Conservation (phyloP, 164 flowering plant genomes). For the Berberis vulgaris region DNA sequence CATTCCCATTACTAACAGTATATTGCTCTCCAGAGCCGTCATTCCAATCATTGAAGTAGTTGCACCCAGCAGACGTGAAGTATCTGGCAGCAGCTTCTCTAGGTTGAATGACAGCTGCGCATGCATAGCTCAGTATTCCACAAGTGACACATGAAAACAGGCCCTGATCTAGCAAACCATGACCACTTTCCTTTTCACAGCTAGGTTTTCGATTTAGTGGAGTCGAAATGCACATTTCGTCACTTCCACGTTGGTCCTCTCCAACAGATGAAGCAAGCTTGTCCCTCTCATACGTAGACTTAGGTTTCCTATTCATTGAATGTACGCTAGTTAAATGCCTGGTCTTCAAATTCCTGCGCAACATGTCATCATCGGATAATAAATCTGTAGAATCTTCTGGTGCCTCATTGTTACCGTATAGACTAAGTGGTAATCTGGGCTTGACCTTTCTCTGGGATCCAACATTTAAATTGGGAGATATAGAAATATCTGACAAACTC, state of each 20-base stretch:
- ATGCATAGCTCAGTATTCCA: conserved; percentile 77
- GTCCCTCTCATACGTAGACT: conserved; percentile 23
- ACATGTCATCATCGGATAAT: conserved; percentile 21
- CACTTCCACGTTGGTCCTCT: conserved; percentile 16
- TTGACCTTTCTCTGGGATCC: conserved; percentile 41
- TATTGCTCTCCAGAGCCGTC: conserved; percentile 35
- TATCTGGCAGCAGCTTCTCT: conserved; percentile 60
- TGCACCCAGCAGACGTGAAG: conserved; percentile 71
- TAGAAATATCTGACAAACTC: conserved; percentile 42
- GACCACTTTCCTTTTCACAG: conserved; percentile 15
- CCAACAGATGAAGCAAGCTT: conserved; percentile 11
- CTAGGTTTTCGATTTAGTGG: conserved; percentile 15
- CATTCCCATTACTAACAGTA: conserved; percentile 13
- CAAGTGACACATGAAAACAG: conserved; percentile 90
- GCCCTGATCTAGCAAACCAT: conserved; percentile 51
- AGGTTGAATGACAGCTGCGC: conserved; percentile 80
- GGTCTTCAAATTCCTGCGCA: conserved; percentile 24
- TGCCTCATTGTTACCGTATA: conserved; percentile 37
- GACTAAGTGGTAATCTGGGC: conserved; percentile 35
- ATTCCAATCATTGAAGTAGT: conserved; percentile 46
- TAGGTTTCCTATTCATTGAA: conserved; percentile 39
- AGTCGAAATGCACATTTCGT: conserved; percentile 8
- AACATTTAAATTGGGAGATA: conserved; percentile 37
- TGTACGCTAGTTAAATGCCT: conserved; percentile 24
- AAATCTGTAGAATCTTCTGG: conserved; percentile 23